These are phyloP conservation scores for Prunus yedoensis DNA, from an alignment of 331 rosid species.

Conservation along the genomic window DNA sequence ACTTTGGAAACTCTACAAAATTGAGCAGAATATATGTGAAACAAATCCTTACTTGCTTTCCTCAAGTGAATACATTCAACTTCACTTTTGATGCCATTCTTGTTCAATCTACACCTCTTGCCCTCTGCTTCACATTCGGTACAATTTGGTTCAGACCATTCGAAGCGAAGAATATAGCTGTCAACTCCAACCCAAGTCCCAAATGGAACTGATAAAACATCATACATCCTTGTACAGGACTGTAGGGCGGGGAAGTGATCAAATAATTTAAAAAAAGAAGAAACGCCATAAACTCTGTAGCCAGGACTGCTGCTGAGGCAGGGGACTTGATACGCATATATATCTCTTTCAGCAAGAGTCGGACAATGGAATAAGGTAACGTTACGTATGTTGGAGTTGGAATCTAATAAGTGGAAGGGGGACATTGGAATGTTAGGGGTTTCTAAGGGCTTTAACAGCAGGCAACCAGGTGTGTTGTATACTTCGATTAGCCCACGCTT, in stretches of 20 bases:
- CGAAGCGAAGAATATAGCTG: background rate
- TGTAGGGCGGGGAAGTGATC: background rate
- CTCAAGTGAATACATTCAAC: background rate
- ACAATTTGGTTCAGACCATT: slow-evolving; percentile 18
- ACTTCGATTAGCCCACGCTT: background rate
- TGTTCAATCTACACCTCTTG: background rate
- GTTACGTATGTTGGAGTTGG: too few species aligned
- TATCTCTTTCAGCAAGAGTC: background rate
- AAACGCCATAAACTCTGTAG: background rate
- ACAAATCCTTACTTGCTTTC: background rate
- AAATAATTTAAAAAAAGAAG: background rate
- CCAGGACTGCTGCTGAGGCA: background rate
- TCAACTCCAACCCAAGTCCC: fast-evolving
- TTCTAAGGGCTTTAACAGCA: background rate
- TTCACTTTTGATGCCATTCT: background rate
- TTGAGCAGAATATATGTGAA: too few species aligned
- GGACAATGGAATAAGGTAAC: slow-evolving; percentile 14
- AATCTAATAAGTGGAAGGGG: background rate
- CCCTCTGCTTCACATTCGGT: slow-evolving; percentile 10
- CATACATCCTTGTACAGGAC: slow-evolving; percentile 23
- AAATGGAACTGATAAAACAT: background rate
- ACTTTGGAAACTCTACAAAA: background rate
- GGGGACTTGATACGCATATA: background rate
- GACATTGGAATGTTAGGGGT: background rate
- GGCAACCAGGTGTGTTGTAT: background rate